Percentiles rank a stretch among this genome's conserved stretches.
Evolutionary conservation across 2,329 filamentous ascomycete genomes (phyloP).

Genomic region (Trichoderma sp.): DNA sequence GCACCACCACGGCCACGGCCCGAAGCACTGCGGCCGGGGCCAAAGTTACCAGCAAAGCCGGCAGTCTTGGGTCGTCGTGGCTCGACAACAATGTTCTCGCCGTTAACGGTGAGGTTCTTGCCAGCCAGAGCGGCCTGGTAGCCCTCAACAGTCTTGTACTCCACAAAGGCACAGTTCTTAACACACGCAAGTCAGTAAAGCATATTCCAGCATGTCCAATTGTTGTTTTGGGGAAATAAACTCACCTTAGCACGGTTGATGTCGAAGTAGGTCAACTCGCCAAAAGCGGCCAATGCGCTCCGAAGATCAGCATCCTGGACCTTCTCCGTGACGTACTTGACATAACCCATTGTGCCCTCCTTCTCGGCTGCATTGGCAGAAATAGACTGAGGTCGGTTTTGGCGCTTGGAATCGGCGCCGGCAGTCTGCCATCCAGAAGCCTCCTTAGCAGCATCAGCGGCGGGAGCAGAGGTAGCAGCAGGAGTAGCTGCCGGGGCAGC

Average conservation of each 20-base stretch:
- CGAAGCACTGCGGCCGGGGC: constrained; percentile 55
- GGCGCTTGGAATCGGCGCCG: constrained; percentile 77
- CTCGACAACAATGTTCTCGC: constrained; percentile 81
- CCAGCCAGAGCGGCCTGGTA: constrained; percentile 79
- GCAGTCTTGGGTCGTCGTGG: constrained; percentile 76
- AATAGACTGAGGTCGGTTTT: constrained; percentile 69
- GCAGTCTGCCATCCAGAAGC: constrained; percentile 76
- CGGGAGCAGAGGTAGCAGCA: constrained; percentile 36
- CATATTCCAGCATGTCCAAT: constrained; percentile 22
- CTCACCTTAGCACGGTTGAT: constrained; percentile 80
- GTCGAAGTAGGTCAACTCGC: constrained; percentile 70
- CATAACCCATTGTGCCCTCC: constrained; percentile 78
- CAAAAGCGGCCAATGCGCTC: constrained; percentile 67
- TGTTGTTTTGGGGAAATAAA: not conserved
- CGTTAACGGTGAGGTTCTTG: constrained; percentile 83
- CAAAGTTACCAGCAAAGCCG: constrained; percentile 66
- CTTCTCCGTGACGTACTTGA: constrained; percentile 93
- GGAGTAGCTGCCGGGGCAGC: constrained; percentile 29
- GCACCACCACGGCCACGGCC: constrained; percentile 64
- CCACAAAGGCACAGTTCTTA: constrained; percentile 95
- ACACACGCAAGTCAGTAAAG: not conserved
- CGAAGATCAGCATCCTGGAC: constrained; percentile 73
- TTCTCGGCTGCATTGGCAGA: constrained; percentile 61
- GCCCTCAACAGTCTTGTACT: constrained; percentile 77
- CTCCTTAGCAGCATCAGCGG: constrained; percentile 49